phyloP scores from a whole-genome alignment of 1,284 basidiomycete species.

The Cryptococcus hybrid region DNA sequence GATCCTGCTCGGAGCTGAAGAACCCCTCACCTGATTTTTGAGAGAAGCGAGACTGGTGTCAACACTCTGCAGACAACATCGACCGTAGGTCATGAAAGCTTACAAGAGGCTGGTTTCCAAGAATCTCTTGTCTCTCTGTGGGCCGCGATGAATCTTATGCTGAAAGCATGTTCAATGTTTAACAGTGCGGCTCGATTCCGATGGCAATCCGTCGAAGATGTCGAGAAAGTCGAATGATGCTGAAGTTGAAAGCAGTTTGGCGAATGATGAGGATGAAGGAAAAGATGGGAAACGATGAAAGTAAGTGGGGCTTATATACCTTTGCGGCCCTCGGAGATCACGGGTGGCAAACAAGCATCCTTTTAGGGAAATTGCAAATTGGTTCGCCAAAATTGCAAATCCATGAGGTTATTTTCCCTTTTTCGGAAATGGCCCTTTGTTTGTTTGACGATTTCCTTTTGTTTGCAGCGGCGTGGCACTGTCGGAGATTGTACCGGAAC shows the following conservation, averaged over 20 bases:
- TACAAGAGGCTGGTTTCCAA: constrained; percentile 13
- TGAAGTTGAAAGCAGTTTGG: neutral
- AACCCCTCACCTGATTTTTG: constrained; percentile 16
- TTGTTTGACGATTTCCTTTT: neutral
- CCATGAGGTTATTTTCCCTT: neutral
- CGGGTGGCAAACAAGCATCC: neutral
- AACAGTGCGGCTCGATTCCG: neutral
- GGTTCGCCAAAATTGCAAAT: neutral
- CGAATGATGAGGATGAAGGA: constrained; percentile 1
- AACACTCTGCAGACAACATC: constrained; percentile 20
- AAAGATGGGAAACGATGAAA: constrained; percentile 3
- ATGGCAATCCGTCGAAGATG: no score
- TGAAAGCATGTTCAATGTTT: constrained; percentile 1
- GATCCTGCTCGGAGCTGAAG: neutral
- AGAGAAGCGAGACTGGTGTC: constrained; percentile 17
- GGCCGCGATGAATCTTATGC: no score
- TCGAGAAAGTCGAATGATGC: neutral
- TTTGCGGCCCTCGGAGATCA: neutral
- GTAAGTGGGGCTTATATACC: constrained; percentile 1
- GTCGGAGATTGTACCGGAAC: neutral
- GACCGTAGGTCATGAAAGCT: constrained; percentile 22
- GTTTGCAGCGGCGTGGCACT: neutral
- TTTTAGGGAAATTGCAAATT: constrained; percentile 5
- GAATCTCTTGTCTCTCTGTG: constrained; percentile 5
- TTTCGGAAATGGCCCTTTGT: neutral